A percentile compares a stretch with the other conserved stretches of the same genome.
Conservation (phyloP, 345 rosid genomes). For the Nephelium lappaceum region DNA sequence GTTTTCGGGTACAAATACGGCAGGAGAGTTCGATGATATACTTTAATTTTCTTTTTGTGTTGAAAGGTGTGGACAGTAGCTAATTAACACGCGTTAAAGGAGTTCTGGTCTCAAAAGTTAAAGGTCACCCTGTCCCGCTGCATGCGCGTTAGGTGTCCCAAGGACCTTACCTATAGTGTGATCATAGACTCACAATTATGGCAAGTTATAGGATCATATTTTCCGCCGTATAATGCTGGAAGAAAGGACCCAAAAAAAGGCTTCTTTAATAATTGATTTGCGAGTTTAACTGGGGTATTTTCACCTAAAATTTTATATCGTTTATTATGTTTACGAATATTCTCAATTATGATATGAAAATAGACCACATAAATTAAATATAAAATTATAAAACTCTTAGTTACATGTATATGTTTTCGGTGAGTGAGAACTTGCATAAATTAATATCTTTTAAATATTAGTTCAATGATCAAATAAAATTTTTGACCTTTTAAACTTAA, state of each 20-base stretch:
- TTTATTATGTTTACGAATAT: no score
- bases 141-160: not conserved
- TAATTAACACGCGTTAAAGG: not conserved
- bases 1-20: no score
- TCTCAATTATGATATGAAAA: no score
- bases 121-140: not conserved
- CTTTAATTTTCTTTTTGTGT: not conserved
- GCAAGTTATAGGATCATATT: not conserved
- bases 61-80: not conserved
- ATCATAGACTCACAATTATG: constrained; percentile 6
- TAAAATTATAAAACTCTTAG: no score
- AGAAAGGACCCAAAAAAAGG: not conserved
- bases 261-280: not conserved
- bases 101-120: not conserved
- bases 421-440: no score
- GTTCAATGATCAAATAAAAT: no score
- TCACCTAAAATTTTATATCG: no score
- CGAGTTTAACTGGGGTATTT: no score
- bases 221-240: not conserved
- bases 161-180: not conserved
- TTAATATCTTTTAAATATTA: no score
- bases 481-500: no score
- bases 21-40: not conserved
- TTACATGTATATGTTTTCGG: no score
- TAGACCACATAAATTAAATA: no score